Evolutionary conservation across 331 rosid genomes (phyloP), one percentile per base, ranked within the genome.

Genomic region (Quercus lobata): DNA sequence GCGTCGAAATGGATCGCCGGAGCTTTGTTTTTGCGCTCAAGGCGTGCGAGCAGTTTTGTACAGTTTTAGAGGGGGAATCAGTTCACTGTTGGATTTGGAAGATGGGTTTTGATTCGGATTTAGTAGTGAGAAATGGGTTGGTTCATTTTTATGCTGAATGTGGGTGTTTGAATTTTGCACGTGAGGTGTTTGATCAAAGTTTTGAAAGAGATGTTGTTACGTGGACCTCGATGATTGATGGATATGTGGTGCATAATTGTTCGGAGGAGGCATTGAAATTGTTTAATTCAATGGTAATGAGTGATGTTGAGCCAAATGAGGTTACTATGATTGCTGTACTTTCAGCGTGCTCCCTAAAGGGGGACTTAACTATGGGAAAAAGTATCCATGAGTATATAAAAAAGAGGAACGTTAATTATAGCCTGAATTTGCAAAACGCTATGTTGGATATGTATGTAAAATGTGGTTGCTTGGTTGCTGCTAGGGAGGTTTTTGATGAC

Each of bases 391-490:
- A 89, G 60, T 81, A 83, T 71, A 37, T 87, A 54, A 70, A 54
- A 56, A 84, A 69, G 79, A 80, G 82, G 71, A 73, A 55, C 10
- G 57, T 75, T 57, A 41, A 55, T 11, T 78, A 83, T 27, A 79
- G 90, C 60, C 78, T 90, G 55, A 84, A 87, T 86, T 84, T 93
- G 82, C 79, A 78, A 9, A 93, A 92, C 68, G 91, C 92, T 18
- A 58, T 88, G 82, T 75, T 93, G 90, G 97, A 90, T 68, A 85
- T 90, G 94, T 89, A 87, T 79, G 91, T 88, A 54, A 93, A 93
- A 78, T 89, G 96, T 57, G 93, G 87, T 63, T 18, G 80, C 58
- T 79, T 92, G 83, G 21, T 24, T 14, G 80, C 34, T 60, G 97
- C 94, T 22, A 86, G 81, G 65, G 85, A 89, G 87, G 77, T 88